Percentiles rank a stretch among this genome's conserved stretches.
These are phyloP conservation scores for Corymbia citriodora DNA, from an alignment of 441 rosid genomes.

Conservation along the genomic window DNA sequence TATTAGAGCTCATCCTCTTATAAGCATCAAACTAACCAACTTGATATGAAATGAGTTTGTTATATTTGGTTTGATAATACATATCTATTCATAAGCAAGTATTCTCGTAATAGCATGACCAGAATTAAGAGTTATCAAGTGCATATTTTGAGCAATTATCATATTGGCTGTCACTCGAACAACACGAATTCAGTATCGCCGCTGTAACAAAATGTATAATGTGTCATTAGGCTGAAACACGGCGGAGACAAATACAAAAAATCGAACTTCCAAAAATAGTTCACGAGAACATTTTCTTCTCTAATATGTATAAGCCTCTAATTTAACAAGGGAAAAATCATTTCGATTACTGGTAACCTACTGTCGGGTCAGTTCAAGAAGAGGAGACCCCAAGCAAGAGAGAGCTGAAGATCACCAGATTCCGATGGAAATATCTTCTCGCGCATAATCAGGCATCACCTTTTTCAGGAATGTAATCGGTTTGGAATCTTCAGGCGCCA, in stretches of 20 bases:
- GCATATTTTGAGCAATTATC: background rate
- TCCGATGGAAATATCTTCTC: background rate
- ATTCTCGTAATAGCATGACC: background rate
- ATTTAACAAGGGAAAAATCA: background rate
- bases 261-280: background rate
- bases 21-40: too few relatives aligned
- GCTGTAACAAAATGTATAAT: background rate
- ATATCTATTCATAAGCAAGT: background rate
- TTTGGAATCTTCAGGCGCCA: slow-evolving; percentile 40
- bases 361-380: background rate
- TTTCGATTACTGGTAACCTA: background rate
- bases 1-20: too few relatives aligned
- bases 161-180: background rate
- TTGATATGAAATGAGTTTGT: too few relatives aligned
- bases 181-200: background rate
- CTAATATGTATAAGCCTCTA: background rate
- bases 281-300: background rate
- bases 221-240: background rate
- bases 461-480: slow-evolving; percentile 51
- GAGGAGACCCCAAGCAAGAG: background rate
- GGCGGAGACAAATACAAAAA: background rate
- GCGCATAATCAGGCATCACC: slow-evolving; percentile 75
- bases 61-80: too few relatives aligned
- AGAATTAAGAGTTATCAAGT: background rate
- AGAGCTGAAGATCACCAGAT: background rate